Percentiles rank a stretch among this genome's conserved stretches.
phyloP scores from a whole-genome alignment of 768 basidiomycete species.

The Guyanaporus albipodus region DNA sequence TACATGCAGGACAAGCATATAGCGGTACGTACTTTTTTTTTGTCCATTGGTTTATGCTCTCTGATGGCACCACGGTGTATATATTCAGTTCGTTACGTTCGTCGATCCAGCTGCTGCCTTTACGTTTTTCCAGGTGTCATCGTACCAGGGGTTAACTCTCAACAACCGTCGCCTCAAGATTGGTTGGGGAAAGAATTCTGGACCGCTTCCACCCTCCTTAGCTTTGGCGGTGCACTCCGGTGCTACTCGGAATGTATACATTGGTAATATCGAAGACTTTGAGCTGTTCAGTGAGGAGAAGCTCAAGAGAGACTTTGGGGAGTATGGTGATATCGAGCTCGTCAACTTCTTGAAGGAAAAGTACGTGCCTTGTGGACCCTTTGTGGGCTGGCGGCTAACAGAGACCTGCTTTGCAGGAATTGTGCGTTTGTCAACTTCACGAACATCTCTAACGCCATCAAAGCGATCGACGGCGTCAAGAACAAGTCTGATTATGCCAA shows the following conservation, averaged over 20 bases:
- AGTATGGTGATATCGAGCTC: conserved; percentile 95
- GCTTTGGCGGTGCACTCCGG: conserved; percentile 89
- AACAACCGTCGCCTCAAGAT: conserved; percentile 94
- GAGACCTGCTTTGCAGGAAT: conserved; percentile 58
- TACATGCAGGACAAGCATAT: conserved; percentile 98
- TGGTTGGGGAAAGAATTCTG: conserved; percentile 97
- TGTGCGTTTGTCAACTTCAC: conserved; percentile 97
- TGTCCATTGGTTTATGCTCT: not conserved
- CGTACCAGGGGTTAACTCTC: conserved; percentile 83
- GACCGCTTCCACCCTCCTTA: conserved; percentile 77
- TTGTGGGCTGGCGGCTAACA: not conserved
- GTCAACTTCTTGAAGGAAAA: conserved; percentile 96
- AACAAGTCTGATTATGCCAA: conserved; percentile 85
- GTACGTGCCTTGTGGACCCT: conserved; percentile 41
- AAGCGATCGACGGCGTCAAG: conserved; percentile 97
- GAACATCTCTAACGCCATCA: conserved; percentile 92
- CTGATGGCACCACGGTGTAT: not conserved
- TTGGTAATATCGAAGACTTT: conserved; percentile 94
- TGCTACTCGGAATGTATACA: conserved; percentile 94
- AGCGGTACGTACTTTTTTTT: conserved; percentile 54
- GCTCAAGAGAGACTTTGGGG: conserved; percentile 89
- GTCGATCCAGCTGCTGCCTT: conserved; percentile 91
- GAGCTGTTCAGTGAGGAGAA: conserved; percentile 87
- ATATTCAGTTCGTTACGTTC: conserved; percentile 84
- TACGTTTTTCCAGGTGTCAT: conserved; percentile 91